These are phyloP conservation scores for Teratosphaeria viscida DNA, from an alignment of 2,329 filamentous ascomycete genomes.

Conservation along the genomic window DNA sequence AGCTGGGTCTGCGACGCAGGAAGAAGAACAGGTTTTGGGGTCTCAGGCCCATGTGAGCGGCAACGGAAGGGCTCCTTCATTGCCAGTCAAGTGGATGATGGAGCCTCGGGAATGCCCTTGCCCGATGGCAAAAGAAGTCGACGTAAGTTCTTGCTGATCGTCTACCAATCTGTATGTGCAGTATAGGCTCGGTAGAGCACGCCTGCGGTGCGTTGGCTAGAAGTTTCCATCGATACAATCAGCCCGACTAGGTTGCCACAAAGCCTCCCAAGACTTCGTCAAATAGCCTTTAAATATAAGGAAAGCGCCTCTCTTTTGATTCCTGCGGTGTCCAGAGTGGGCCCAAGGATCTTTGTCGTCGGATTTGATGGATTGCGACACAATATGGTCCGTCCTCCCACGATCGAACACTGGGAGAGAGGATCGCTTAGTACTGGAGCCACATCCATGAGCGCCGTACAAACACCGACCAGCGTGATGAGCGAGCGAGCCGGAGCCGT, in stretches of 20 bases:
- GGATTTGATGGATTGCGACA: neutral
- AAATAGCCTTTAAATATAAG: neutral
- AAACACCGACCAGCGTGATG: neutral
- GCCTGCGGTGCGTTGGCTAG: neutral
- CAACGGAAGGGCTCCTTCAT: neutral
- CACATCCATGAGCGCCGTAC: no score
- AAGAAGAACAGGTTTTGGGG: neutral
- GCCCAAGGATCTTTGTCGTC: neutral
- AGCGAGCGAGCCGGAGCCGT: neutral
- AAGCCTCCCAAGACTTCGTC: neutral
- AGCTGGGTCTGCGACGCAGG: neutral
- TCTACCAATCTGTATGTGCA: neutral
- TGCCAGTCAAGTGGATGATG: neutral
- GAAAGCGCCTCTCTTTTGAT: neutral
- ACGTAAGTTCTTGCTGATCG: neutral
- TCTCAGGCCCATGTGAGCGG: neutral
- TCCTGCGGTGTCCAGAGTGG: neutral
- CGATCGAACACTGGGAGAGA: no score
- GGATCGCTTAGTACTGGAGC: no score
- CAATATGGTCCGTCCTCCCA: no score
- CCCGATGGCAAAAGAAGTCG: neutral
- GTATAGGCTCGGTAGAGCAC: neutral
- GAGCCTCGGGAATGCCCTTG: neutral
- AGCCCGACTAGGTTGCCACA: neutral
- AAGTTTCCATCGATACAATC: neutral